Evolutionary conservation across 2,329 filamentous ascomycete species (phyloP), one percentile per base, ranked within the genome.

Genomic region (Sporothrix phasma): DNA sequence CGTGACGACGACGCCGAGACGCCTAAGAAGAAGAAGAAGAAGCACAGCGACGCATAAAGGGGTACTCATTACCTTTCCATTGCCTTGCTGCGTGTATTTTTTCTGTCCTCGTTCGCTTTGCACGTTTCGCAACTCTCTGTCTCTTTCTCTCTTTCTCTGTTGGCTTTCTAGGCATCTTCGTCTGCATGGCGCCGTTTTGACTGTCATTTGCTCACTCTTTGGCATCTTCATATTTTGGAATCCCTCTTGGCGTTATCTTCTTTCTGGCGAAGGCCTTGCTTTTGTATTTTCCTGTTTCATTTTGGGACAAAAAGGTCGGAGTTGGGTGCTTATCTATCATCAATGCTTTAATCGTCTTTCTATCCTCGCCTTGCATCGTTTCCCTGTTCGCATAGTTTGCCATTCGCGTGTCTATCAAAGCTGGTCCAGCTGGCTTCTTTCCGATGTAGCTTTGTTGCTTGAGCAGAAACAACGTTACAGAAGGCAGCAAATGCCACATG

Each of bases 1-100:
- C 83, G 87, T 74, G 84, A 85, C 58, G 88, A 84, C 66, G 85
- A 86, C 69, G 81, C 79, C 68, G 88, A 84, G 73, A 84, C 79
- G 70, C 76, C 79, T 45, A 81, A 82, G 74, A 81, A 79, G 76
- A 78, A 77, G 70, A 82, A 78, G 76, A 77, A 75, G 74, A 75
- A 74, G 70, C 68, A 70, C 65, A 65, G 66, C 63, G 47, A 66
- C 22, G 63, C 61, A 62, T 67, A 62, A 8, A 13, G 39, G 5
- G 34, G 6, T 37, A 17, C 6, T 3, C 31, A 15, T 15, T 39
- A 15, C 10, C 10, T 7, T 37, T 17, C 17, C 29, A 22, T 15
- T 29, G 17, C 19, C 5, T 46, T 59, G 15, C 17, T 43, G 22
- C 39, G 56, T 59, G 39, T 59, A 31, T 17, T 19, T 19, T 31